These are phyloP conservation scores for Clausena lansium DNA, from an alignment of 345 rosid genomes.

Conservation along the genomic window DNA sequence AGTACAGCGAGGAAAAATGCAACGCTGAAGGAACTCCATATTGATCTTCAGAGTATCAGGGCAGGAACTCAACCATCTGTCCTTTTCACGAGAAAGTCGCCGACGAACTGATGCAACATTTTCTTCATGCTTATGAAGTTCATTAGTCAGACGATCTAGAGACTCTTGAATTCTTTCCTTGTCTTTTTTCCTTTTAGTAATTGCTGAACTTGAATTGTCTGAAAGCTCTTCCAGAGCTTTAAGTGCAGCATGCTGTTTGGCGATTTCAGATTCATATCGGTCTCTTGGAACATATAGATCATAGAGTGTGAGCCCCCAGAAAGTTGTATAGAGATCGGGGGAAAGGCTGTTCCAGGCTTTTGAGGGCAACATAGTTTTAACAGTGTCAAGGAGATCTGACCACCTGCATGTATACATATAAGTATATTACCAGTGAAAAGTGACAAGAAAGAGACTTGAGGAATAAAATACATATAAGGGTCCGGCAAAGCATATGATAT, in stretches of 20 bases:
- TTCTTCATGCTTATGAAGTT: conserved; percentile 87
- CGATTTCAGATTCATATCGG: conserved; percentile 94
- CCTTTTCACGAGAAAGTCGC: conserved; percentile 92
- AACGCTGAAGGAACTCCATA: conserved; percentile 99
- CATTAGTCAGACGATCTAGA: conserved; percentile 82
- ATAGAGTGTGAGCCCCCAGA: conserved; percentile 98
- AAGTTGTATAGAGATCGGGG: conserved; percentile 92
- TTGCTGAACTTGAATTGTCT: conserved; percentile 95
- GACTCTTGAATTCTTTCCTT: conserved; percentile 99
- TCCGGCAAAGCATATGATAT: not conserved
- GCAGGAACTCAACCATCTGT: conserved; percentile 95
- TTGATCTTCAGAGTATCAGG: conserved; percentile 98
- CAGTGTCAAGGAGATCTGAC: conserved; percentile 87
- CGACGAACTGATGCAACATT: conserved; percentile 89
- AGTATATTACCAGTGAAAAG: not conserved
- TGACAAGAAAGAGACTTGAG: not conserved
- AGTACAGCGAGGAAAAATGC: conserved; percentile 98
- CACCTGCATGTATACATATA: conserved; percentile 59
- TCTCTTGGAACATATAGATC: conserved; percentile 94
- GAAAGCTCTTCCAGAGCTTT: conserved; percentile 91
- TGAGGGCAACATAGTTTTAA: conserved; percentile 84
- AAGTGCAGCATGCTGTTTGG: conserved; percentile 92
- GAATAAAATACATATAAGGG: not conserved
- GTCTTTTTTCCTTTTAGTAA: conserved; percentile 94
- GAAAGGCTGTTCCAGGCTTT: conserved; percentile 99